These are phyloP conservation scores for Phlegmacium glaucopus DNA, from an alignment of 768 basidiomycete species.

Conservation along the genomic window DNA sequence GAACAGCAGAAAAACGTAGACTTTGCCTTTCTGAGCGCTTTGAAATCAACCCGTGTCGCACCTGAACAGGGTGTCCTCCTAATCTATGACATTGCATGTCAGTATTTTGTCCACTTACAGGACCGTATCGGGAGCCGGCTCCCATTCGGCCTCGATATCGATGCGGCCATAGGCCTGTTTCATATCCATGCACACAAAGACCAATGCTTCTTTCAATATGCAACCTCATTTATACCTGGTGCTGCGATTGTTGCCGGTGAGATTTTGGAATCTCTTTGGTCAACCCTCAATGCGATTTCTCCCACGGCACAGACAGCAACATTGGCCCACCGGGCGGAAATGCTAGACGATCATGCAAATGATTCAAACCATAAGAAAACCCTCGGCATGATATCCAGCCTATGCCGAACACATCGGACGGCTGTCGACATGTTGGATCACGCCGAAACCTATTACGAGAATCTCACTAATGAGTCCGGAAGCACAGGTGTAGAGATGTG, in stretches of 20 bases:
- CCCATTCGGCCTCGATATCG: slow-evolving; percentile 8
- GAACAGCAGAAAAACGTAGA: too few species aligned
- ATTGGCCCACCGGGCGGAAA: slow-evolving; percentile 12
- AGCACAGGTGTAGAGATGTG: too few species aligned
- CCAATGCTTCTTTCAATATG: slow-evolving; percentile 23
- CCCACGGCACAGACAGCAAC: slow-evolving; percentile 11
- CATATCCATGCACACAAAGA: slow-evolving; percentile 24
- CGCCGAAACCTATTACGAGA: too few species aligned
- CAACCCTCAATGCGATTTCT: slow-evolving; percentile 13
- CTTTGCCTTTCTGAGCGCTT: too few species aligned
- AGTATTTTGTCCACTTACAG: too few species aligned
- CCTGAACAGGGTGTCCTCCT: too few species aligned
- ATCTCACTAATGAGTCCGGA: too few species aligned
- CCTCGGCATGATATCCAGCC: slow-evolving; percentile 9
- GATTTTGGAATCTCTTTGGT: slow-evolving; percentile 20
- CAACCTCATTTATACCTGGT: slow-evolving; percentile 14
- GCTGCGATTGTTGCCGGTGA: slow-evolving; percentile 7
- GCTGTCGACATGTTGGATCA: too few species aligned
- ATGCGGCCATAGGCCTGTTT: slow-evolving; percentile 19
- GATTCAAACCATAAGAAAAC: slow-evolving; percentile 24
- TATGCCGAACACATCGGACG: background rate
- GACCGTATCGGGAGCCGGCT: too few species aligned
- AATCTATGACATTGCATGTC: too few species aligned
- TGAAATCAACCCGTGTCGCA: too few species aligned
- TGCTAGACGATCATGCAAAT: slow-evolving; percentile 21